A percentile compares a stretch with the other conserved stretches of the same genome.
These are phyloP conservation scores for Diaporthe citriasiana DNA, from an alignment of 2,329 filamentous ascomycete genomes.

Conservation along the genomic window DNA sequence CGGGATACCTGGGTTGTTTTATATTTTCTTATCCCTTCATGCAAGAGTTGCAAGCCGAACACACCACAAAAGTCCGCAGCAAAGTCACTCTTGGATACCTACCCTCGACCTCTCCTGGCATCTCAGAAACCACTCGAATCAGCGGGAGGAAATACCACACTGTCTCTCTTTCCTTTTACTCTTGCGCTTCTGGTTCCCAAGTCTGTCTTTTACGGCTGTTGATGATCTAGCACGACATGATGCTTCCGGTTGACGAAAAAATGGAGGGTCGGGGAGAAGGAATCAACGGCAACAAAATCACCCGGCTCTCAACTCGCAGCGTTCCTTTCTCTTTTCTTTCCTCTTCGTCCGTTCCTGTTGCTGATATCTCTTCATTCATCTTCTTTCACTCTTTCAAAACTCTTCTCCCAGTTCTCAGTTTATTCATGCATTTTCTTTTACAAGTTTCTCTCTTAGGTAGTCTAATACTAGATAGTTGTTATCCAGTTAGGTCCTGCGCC, in stretches of 20 bases:
- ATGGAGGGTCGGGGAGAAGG: background rate
- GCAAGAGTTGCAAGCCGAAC: conserved; percentile 23
- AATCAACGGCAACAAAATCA: background rate
- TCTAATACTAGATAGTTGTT: conserved; percentile 36
- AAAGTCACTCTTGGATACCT: conserved; percentile 4
- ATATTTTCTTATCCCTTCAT: background rate
- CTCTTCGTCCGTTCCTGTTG: conserved; percentile 33
- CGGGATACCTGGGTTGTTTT: conserved; percentile 3
- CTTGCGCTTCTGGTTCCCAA: background rate
- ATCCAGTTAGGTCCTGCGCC: conserved; percentile 11
- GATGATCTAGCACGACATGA: conserved; percentile 39
- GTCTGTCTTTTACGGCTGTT: conserved; percentile 37
- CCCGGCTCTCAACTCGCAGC: conserved; percentile 12
- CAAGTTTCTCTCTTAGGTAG: background rate
- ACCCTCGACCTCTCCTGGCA: background rate
- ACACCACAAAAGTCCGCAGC: background rate
- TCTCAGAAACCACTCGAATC: background rate
- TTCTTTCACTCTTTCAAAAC: conserved; percentile 34
- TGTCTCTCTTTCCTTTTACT: background rate
- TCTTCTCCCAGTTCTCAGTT: conserved; percentile 7
- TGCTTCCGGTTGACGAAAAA: conserved; percentile 37
- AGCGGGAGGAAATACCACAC: background rate
- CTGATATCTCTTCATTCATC: conserved; percentile 30
- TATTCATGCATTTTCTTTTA: conserved; percentile 17
- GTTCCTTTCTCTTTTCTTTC: conserved; percentile 36